Conservation (phyloP, 2,329 filamentous ascomycete species). For the Sarocladium brachiariae region DNA sequence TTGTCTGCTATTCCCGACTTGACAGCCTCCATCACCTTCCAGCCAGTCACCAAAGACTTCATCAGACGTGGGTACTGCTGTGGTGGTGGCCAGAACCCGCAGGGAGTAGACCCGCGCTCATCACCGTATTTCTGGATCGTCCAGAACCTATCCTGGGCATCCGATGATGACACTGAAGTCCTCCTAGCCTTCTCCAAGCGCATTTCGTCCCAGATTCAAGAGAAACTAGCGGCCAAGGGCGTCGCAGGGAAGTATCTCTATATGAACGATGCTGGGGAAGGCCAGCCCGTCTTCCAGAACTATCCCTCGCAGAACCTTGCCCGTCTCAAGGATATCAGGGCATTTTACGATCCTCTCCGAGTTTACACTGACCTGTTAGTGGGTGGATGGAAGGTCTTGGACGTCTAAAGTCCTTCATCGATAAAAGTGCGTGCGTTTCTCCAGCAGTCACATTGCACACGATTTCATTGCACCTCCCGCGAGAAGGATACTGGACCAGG, state of each 20-base stretch:
- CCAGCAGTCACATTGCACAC: no score
- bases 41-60: slow-evolving; percentile 14
- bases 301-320: slow-evolving; percentile 13
- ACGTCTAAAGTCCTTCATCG: neutral
- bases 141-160: slow-evolving; percentile 14
- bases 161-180: slow-evolving; percentile 10
- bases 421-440: no score
- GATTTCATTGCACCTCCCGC: no score
- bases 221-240: slow-evolving; percentile 9
- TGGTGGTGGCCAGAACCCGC: slow-evolving; percentile 12
- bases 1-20: slow-evolving; percentile 10
- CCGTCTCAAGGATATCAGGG: slow-evolving; percentile 11
- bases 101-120: slow-evolving; percentile 13
- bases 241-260: slow-evolving; percentile 11
- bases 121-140: slow-evolving; percentile 16
- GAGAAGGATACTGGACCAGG: no score
- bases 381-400: slow-evolving; percentile 13
- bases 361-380: slow-evolving; percentile 11
- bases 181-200: slow-evolving; percentile 6
- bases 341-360: slow-evolving; percentile 13
- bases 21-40: slow-evolving; percentile 14
- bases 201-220: slow-evolving; percentile 10
- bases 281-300: slow-evolving; percentile 13
- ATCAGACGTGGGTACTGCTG: slow-evolving; percentile 11
- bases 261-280: slow-evolving; percentile 9